A percentile compares a stretch with the other conserved stretches of the same genome.
These are phyloP conservation scores for Sclerotinia sclerotiorum DNA, from an alignment of 2,329 filamentous ascomycete species.

Conservation along the genomic window DNA sequence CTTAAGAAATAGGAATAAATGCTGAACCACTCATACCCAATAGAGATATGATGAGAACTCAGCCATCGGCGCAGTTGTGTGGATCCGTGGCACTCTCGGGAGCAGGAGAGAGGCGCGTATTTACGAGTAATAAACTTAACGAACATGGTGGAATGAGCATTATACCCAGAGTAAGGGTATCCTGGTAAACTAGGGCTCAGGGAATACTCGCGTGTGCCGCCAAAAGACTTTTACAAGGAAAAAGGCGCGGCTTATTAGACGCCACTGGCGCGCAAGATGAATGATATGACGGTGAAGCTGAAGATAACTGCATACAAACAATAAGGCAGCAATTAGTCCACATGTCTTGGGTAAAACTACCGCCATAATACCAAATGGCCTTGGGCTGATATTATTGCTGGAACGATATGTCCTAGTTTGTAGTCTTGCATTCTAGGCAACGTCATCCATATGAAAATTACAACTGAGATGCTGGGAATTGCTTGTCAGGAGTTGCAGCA, in stretches of 20 bases:
- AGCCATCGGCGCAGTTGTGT: conserved; percentile 6
- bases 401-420: neutral
- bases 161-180: conserved; percentile 8
- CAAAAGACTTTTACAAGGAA: neutral
- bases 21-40: neutral
- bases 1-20: neutral
- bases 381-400: neutral
- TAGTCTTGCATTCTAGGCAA: neutral
- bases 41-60: neutral
- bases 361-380: neutral
- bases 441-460: conserved; percentile 4
- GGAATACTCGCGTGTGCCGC: conserved; percentile 18
- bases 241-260: conserved; percentile 22
- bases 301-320: conserved; percentile 13
- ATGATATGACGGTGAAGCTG: conserved; percentile 14
- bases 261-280: conserved; percentile 16
- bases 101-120: conserved; percentile 12
- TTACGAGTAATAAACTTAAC: conserved; percentile 3
- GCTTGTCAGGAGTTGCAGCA: neutral
- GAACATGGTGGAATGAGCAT: conserved; percentile 1
- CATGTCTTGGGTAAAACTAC: neutral
- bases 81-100: neutral
- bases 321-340: neutral
- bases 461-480: conserved; percentile 1
- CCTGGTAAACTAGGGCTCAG: neutral